These are phyloP conservation scores for Fraxinus greggii DNA, from an alignment of 305 asterid genomes.

Conservation along the genomic window DNA sequence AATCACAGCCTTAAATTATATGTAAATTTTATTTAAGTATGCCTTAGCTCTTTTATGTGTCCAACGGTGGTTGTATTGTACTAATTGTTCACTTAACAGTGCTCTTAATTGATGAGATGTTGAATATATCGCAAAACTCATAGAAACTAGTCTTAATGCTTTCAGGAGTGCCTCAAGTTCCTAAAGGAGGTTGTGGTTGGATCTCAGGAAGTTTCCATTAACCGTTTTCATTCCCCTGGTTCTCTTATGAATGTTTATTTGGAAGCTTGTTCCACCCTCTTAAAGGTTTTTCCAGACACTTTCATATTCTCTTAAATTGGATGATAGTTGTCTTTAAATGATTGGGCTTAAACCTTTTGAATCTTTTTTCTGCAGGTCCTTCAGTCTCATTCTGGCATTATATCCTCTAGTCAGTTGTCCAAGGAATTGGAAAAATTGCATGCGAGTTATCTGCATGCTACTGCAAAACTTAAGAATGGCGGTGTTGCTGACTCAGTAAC, in stretches of 20 bases:
- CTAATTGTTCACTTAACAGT: constrained; percentile 2
- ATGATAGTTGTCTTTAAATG: constrained; percentile 3
- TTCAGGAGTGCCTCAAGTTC: constrained; percentile 86
- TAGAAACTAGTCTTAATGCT: constrained; percentile 21
- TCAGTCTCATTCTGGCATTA: constrained; percentile 59
- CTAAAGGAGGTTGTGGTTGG: constrained; percentile 70
- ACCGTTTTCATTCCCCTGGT: constrained; percentile 57
- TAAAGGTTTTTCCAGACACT: constrained; percentile 55
- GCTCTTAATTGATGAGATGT: not conserved
- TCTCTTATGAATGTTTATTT: constrained; percentile 55
- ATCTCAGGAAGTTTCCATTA: constrained; percentile 58
- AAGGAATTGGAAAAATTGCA: constrained; percentile 77
- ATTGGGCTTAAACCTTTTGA: constrained; percentile 22
- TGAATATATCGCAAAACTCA: constrained; percentile 7
- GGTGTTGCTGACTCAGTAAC: constrained; percentile 54
- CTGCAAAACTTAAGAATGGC: constrained; percentile 53
- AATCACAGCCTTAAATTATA: not conserved
- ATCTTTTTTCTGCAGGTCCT: constrained; percentile 56
- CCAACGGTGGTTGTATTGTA: not conserved
- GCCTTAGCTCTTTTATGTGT: not conserved
- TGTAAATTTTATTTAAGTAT: not conserved
- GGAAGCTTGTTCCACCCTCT: constrained; percentile 66
- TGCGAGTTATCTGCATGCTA: constrained; percentile 51
- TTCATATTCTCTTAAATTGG: constrained; percentile 1
- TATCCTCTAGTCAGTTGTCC: constrained; percentile 57